These are phyloP conservation scores for Quercus parvula DNA, from an alignment of 306 rosid genomes.

Conservation along the genomic window DNA sequence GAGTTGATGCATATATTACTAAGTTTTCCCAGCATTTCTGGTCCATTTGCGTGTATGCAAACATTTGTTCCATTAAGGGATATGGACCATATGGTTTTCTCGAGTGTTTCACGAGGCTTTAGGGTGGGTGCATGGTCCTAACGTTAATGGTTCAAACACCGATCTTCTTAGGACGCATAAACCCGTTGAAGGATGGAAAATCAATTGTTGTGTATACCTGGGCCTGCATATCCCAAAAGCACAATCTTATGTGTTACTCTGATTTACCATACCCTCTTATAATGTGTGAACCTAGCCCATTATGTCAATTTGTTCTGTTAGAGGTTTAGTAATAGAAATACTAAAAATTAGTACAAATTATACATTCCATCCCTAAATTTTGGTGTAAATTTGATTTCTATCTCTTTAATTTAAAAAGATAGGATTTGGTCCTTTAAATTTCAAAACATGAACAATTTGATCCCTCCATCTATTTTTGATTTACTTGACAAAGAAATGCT, in stretches of 20 bases:
- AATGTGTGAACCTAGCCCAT: too few species aligned
- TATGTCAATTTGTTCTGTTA: too few species aligned
- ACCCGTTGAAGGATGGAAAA: conserved; percentile 77
- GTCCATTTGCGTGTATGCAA: conserved; percentile 51
- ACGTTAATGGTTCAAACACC: conserved; percentile 31
- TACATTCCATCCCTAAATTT: too few species aligned
- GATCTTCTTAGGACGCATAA: conserved; percentile 51
- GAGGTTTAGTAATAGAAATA: too few species aligned
- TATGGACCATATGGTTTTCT: conserved; percentile 24
- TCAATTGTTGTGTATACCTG: conserved; percentile 44
- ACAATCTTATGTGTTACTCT: background rate
- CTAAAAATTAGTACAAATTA: too few species aligned
- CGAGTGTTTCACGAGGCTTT: conserved; percentile 51
- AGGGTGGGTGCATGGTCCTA: conserved; percentile 55
- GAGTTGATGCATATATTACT: conserved; percentile 40
- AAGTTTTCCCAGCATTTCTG: conserved; percentile 48
- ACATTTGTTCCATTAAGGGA: conserved; percentile 55
- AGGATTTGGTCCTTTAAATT: too few species aligned
- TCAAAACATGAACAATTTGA: too few species aligned
- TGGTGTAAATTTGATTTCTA: too few species aligned
- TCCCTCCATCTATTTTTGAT: too few species aligned
- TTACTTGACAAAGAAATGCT: too few species aligned
- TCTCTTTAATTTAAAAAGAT: too few species aligned
- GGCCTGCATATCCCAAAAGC: conserved; percentile 42
- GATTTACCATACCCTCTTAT: too few species aligned